Base-by-base conservation (phyloP, 75 land plant genomes). In the Picea sitchensis region DNA sequence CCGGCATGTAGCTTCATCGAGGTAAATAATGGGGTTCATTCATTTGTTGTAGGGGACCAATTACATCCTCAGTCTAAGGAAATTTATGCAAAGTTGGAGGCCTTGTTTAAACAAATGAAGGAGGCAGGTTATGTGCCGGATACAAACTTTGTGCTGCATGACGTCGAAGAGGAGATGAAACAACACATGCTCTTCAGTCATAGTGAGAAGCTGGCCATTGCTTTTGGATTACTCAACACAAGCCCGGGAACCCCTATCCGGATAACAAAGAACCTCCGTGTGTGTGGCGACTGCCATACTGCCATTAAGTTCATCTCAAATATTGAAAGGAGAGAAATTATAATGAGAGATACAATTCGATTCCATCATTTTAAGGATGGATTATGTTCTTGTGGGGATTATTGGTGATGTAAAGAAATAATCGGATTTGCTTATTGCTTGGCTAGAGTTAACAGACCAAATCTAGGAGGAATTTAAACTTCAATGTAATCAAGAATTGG, bases 1-100 rank as follows among this genome's bases (percentile, higher is more conserved):
- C 38, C 76, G 26, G 84, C 80, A 32, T 14, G 32, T 51, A 82
- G 84, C 56, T 51, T 51, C 56, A 51, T 51, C 11, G 56, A 51
- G 11, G 56, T 51, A 51, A 51, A 51, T 9, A 51, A 51, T 9
- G 56, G 56, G 12, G 2, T 51, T 51, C 56, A 51, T 51, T 51
- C 56, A 51, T 51, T 51, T 11, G 56, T 51, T 51, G 56, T 51
- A 51, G 56, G 56, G 56, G 74, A 72, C 38, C 14, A 44, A 3
- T 72, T 41, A 72, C 74, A 72, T 41, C 47, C 47, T 20, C 9
- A 72, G 7, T 34, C 51, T 38, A 44, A 72, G 74, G 14, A 72
- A 72, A 72, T 72, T 41, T 44, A 72, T 72, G 74, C 51, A 41
- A 44, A 41, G 54, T 72, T 72, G 51, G 74, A 41, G 30, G 23